Conservation (phyloP, 345 rosid species). For the Eucalyptus tenuipes region DNA sequence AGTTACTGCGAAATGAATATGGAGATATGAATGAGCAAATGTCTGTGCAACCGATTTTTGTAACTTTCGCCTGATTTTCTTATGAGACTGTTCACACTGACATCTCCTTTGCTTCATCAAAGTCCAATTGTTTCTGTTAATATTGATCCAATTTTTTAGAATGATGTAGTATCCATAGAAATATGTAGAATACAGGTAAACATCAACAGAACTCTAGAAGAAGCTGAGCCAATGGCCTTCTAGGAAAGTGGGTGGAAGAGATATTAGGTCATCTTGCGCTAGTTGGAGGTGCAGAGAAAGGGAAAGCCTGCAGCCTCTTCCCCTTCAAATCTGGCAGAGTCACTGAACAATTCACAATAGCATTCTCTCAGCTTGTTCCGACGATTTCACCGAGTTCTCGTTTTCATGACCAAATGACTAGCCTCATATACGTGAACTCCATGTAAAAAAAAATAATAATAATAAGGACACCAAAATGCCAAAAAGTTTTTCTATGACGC, state of each 20-base stretch:
- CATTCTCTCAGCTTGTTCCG: not conserved
- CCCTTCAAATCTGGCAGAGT: not conserved
- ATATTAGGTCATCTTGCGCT: not conserved
- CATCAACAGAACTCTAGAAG: not conserved
- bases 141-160: not conserved
- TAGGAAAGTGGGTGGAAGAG: not conserved
- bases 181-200: not conserved
- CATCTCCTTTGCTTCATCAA: not conserved
- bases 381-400: not conserved
- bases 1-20: not conserved
- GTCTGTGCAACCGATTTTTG: not conserved
- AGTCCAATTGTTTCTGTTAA: not conserved
- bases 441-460: not conserved
- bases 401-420: not conserved
- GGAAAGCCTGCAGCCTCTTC: not conserved
- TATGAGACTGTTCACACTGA: not conserved
- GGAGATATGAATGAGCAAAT: not conserved
- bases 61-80: not conserved
- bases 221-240: not conserved
- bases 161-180: not conserved
- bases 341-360: not conserved
- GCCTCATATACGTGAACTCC: not conserved
- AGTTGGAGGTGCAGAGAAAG: not conserved
- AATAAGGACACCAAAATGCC: too few species aligned
- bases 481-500: rapidly evolving